Percentiles rank a stretch among this genome's conserved stretches.
Conservation (phyloP, 2,329 filamentous ascomycete genomes). For the Scolecobasidium constrictum region DNA sequence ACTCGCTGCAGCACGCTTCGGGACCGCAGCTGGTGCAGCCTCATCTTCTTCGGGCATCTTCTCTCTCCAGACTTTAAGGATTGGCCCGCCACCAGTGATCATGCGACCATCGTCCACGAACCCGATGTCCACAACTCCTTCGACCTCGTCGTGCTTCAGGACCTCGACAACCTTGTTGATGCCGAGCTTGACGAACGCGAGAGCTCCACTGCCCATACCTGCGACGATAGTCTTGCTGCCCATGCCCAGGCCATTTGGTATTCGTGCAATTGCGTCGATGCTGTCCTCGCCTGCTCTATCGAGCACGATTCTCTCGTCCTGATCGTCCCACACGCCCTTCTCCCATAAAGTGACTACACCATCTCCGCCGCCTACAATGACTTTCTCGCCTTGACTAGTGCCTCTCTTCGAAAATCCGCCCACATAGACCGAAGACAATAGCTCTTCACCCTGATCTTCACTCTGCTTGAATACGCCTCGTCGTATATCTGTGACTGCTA, state of each 20-base stretch:
- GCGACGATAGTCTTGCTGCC: constrained; percentile 62
- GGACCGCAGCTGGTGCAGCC: constrained; percentile 24
- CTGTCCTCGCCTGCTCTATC: constrained; percentile 61
- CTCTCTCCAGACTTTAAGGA: constrained; percentile 84
- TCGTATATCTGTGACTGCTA: constrained; percentile 81
- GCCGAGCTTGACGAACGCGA: constrained; percentile 68
- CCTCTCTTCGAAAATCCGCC: constrained; percentile 62
- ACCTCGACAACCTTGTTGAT: constrained; percentile 59
- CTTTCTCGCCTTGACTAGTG: constrained; percentile 60
- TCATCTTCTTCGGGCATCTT: constrained; percentile 41
- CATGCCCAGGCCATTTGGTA: constrained; percentile 59
- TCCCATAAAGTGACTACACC: constrained; percentile 92
- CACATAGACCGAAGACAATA: constrained; percentile 72
- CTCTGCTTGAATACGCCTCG: constrained; percentile 78
- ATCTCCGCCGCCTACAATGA: constrained; percentile 65
- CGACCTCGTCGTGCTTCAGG: constrained; percentile 70
- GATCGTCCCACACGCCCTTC: constrained; percentile 87
- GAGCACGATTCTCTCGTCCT: constrained; percentile 78
- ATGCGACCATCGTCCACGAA: constrained; percentile 81
- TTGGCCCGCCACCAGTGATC: constrained; percentile 77
- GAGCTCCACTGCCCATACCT: constrained; percentile 68
- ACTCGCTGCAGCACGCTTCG: constrained; percentile 10
- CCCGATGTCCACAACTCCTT: constrained; percentile 69
- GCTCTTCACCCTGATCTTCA: constrained; percentile 89
- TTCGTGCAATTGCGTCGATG: constrained; percentile 62